Conservation (phyloP, 2,329 filamentous ascomycete genomes). For the Xylaria sp. region DNA sequence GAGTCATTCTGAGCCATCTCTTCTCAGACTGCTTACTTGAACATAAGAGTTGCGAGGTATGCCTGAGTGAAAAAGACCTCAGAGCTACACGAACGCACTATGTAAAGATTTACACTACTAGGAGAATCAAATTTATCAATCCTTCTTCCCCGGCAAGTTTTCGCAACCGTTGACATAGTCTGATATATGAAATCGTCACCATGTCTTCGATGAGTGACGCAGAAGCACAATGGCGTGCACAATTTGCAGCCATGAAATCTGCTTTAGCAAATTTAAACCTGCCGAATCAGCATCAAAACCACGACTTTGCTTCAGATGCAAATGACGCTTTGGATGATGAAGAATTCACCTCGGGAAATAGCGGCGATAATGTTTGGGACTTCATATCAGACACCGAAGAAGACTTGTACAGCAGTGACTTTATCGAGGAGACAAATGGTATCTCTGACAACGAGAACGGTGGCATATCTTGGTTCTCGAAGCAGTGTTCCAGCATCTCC, state of each 20-base stretch:
- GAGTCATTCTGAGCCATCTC: constrained; percentile 26
- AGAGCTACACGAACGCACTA: background rate
- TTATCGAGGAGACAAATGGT: constrained; percentile 61
- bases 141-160: background rate
- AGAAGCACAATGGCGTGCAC: constrained; percentile 80
- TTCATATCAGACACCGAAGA: constrained; percentile 82
- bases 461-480: constrained; percentile 75
- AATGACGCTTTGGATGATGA: constrained; percentile 74
- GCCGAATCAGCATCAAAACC: constrained; percentile 54
- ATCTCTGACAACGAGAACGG: constrained; percentile 54
- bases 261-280: constrained; percentile 79
- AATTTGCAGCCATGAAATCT: constrained; percentile 86
- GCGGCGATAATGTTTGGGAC: constrained; percentile 90
- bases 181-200: constrained; percentile 12
- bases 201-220: constrained; percentile 52
- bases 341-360: constrained; percentile 66
- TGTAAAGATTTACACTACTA: too few species aligned
- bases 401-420: constrained; percentile 72
- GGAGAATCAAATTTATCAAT: background rate
- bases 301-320: constrained; percentile 62
- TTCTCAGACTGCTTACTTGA: constrained; percentile 6
- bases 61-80: background rate
- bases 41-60: background rate
- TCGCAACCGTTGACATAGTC: background rate
- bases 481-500: constrained; percentile 75